These are phyloP conservation scores for Orbilia quercus DNA, from an alignment of 2,329 filamentous ascomycete species.

Conservation along the genomic window DNA sequence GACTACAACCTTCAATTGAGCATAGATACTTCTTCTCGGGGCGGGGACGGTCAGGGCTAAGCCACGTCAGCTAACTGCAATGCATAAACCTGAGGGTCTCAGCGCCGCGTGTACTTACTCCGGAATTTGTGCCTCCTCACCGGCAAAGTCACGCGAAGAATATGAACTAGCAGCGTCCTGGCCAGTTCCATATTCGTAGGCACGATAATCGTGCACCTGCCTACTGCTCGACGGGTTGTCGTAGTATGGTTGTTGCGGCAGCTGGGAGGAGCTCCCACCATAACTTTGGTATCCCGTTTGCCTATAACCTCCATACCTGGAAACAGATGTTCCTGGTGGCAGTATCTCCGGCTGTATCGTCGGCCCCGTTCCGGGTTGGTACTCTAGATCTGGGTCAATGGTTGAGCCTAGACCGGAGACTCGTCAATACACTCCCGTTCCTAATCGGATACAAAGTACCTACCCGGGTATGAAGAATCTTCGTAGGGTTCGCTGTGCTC, in stretches of 20 bases:
- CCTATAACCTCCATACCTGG: slow-evolving; percentile 34
- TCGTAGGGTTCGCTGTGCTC: slow-evolving; percentile 22
- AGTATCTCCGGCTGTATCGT: slow-evolving; percentile 39
- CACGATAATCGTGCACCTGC: slow-evolving; percentile 9
- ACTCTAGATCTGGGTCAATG: slow-evolving; percentile 39
- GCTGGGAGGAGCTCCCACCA: slow-evolving; percentile 34
- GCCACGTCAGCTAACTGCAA: slow-evolving; percentile 55
- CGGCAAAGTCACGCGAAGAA: slow-evolving; percentile 7
- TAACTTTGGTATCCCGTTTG: slow-evolving; percentile 27
- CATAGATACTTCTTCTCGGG: slow-evolving; percentile 50
- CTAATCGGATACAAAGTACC: slow-evolving; percentile 32
- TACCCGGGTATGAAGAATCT: slow-evolving; percentile 32
- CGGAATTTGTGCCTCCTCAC: slow-evolving; percentile 25
- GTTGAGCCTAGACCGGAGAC: slow-evolving; percentile 31
- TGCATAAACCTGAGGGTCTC: slow-evolving; percentile 29
- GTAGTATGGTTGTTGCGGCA: slow-evolving; percentile 18
- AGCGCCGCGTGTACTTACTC: slow-evolving; percentile 45
- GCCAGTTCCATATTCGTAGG: slow-evolving; percentile 20
- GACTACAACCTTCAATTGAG: slow-evolving; percentile 24
- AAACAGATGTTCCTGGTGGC: slow-evolving; percentile 44
- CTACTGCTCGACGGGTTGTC: slow-evolving; percentile 16
- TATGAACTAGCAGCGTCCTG: slow-evolving; percentile 32
- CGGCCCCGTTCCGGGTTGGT: slow-evolving; percentile 12
- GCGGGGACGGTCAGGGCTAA: slow-evolving; percentile 33
- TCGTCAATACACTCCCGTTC: slow-evolving; percentile 35